Base-by-base conservation (phyloP, 164 flowering plant genomes). In the Stephania japonica region DNA sequence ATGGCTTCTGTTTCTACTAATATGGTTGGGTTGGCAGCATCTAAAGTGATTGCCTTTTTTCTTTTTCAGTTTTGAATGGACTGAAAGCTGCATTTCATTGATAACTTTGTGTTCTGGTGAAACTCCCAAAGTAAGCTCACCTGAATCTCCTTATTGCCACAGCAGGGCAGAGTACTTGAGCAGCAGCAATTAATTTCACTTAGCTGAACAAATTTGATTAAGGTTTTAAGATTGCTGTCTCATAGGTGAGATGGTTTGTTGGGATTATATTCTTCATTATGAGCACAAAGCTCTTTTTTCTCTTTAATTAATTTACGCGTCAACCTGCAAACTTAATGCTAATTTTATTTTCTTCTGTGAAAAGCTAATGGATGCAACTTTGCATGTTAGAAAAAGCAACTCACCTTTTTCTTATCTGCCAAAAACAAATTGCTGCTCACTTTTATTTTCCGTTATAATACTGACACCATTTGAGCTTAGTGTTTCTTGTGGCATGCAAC, bases 91-190 rank as follows among this genome's bases (percentile, higher is more conserved):
- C 66, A 26, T 63, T 63, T 25, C 32, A 23, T 63, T 23, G 66
- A 24, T 27, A 63, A 63, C 66, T 63, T 63, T 63, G 66, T 23
- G 32, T 63, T 25, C 66, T 63, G 27, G 66, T 63, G 32, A 63
- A 16, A 23, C 66, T 23, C 66, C 66, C 32, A 23, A 63, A 63
- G 66, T 27, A 63, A 63, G 12, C 27, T 63, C 25, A 7, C 66
- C 66, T 63, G 18, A 63, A 7, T 11, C 9, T 26, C 66, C 10
- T 11, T 24, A 63, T 23, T 63, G 13, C 25, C 13, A 12, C 5
- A 63, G 32, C 27, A 7, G 12, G 10, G 26, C 25, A 63, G 65
- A 62, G 26, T 63, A 25, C 10, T 6, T 14, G 13, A 63, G 32
- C 66, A 63, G 14, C 10, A 7, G 11, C 27, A 16, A 10, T 63